Evolutionary conservation across 495 filamentous ascomycete species (phyloP), one percentile per base, ranked within the genome.

Genomic region (Penicillium cataractarum): DNA sequence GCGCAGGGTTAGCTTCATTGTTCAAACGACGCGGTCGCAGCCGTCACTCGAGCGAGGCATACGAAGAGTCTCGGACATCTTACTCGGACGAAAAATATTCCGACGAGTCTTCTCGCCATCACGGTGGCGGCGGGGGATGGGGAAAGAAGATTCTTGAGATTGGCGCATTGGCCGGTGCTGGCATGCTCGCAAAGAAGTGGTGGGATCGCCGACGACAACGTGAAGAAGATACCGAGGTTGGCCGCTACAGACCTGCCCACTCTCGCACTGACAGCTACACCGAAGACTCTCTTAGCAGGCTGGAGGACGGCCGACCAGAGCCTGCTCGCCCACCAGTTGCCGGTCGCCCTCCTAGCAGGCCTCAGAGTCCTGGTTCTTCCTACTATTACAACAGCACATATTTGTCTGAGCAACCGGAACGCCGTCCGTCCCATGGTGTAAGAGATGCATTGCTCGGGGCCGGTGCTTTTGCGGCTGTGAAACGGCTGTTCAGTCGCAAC

Each of bases 371-470:
- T 29, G 75, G 74, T 17, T 81, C 78, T 13, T 78, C 77, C 7
- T 79, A 77, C 64, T 80, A 81, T 46, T 79, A 78, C 67, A 74
- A 79, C 48, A 75, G 69, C 52, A 79, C 80, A 15, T 82, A 82
- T 51, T 69, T 74, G 22, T 73, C 74, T 3, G 74, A 78, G 62
- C 70, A 74, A 22, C 69, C 73, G 19, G 73, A 76, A 32, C 63
- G 67, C 33, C 67, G 68, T n/a, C 69, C 74, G 9, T 79, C 81
- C 21, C 82, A 86, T 73, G 80, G 77, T 3, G 66, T 84, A 5
- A 81, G 83, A 22, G 86, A 92, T 68, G 87, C 87, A 1, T 63
- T 95, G 29, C 84, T 88, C 33, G 86, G 85, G 3, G 76, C 92
- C 6, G 92, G 92, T 12, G 82, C 83, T 8, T 74, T 84, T 78